Percentiles rank a stretch among this genome's conserved stretches.
These are phyloP conservation scores for Rhodotorula paludigena DNA, from an alignment of 768 basidiomycete species.

Conservation along the genomic window DNA sequence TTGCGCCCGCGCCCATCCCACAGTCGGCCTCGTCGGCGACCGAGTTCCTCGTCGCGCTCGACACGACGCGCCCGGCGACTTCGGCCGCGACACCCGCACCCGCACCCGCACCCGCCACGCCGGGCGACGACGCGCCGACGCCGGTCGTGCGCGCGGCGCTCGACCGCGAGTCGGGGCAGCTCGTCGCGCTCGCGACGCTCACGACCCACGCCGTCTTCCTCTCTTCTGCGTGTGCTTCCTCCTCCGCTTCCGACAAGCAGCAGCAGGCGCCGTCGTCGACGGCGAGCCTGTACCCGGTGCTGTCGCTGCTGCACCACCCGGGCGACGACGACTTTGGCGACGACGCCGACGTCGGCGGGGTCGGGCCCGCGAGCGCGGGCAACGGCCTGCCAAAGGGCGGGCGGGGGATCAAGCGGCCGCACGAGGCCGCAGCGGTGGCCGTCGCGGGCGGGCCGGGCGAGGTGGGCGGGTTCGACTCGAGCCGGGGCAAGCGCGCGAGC, in stretches of 20 bases:
- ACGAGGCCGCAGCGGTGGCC: not conserved
- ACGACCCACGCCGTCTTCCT: constrained; percentile 7
- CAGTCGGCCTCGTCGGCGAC: not conserved
- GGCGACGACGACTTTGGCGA: constrained; percentile 15
- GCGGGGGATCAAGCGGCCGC: not conserved
- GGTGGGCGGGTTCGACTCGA: not conserved
- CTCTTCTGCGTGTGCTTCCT: not conserved
- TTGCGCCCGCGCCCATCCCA: constrained; percentile 12
- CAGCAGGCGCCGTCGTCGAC: not conserved
- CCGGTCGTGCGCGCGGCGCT: not conserved
- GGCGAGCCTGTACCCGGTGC: constrained; percentile 31
- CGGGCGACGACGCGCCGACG: not conserved
- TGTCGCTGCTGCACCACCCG: constrained; percentile 35
- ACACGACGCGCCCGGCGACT: not conserved
- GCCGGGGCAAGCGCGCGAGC: constrained; percentile 20
- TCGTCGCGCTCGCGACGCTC: constrained; percentile 4
- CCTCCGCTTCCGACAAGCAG: not conserved
- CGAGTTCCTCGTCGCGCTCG: constrained; percentile 31
- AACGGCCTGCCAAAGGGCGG: constrained; percentile 16
- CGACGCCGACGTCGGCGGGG: not conserved
- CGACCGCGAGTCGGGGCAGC: not conserved
- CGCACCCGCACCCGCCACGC: too few relatives aligned
- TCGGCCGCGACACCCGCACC: too few relatives aligned
- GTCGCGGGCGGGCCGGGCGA: not conserved
- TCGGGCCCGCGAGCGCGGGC: not conserved